Evolutionary conservation across 306 rosid genomes (phyloP), one percentile per base, ranked within the genome.

Genomic region (Urtica urens): DNA sequence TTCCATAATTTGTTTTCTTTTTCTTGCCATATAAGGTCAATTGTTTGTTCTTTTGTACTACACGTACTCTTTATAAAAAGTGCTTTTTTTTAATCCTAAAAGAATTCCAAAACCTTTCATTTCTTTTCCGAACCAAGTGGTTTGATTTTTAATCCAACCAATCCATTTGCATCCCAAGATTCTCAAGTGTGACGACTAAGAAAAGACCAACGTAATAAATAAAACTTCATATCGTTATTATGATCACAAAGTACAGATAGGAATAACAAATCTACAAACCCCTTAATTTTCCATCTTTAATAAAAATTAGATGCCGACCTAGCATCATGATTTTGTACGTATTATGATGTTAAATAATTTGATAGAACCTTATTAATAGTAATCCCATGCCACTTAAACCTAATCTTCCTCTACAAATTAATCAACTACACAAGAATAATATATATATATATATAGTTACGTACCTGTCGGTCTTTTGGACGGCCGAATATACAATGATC

Each of bases 281-380:
- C 30, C 24, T 2, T 14, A 11, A 31, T 24, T 10, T 16, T 4
- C 23, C 15, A 9, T 34, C 57, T 39, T 59, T 59, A 29, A 55
- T 29, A 16, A 50, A 51, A 31, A 53, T 70, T 64, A 81, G 75
- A 74, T 53, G 61, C 85, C 77, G 82, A 63, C 77, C 75, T 62
- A 60, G 53, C 67, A 76, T 60, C 40, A 62, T 43, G 38, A 49
- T 58, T 58, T 67, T 71, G 71, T 57, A 59, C 51, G 38, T 67
- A 48, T 64, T 55, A 55, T 57, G 24, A 16, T 4, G 16, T 12
- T 46, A 15, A 5, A 44, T 11, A 44, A 43, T 53, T 39, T 54
- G 54, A 72, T 58, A 69, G 57, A 61, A 65, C 48, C 42, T 17
- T 28, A 31, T 29, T 35, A 29, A 50, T 48, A 50, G 60, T 68